A percentile compares a stretch with the other conserved stretches of the same genome.
Conservation (phyloP, 306 rosid genomes). For the Lablab purpureus region DNA sequence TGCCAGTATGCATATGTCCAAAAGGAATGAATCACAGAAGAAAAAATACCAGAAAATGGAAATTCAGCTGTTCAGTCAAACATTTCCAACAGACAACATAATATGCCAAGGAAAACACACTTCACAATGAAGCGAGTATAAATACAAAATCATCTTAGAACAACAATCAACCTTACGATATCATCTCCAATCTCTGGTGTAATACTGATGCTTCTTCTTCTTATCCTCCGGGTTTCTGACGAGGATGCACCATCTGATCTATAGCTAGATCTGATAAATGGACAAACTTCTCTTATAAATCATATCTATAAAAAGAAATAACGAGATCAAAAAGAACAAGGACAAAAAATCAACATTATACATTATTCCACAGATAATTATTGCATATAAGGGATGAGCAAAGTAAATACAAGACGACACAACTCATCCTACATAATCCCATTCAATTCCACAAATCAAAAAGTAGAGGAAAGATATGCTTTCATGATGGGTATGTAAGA, state of each 20-base stretch:
- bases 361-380: constrained; percentile 32
- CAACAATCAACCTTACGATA: constrained; percentile 86
- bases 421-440: constrained; percentile 27
- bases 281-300: constrained; percentile 35
- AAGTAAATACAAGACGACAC: constrained; percentile 27
- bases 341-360: constrained; percentile 3
- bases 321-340: constrained; percentile 24
- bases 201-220: constrained; percentile 99
- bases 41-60: background rate
- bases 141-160: constrained; percentile 41
- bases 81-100: constrained; percentile 29
- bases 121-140: constrained; percentile 33
- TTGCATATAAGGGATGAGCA: background rate
- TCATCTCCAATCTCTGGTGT: constrained; percentile 99
- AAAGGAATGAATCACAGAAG: constrained; percentile 20
- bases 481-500: background rate
- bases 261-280: constrained; percentile 56
- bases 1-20: constrained; percentile 29
- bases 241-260: constrained; percentile 87
- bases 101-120: constrained; percentile 28
- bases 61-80: constrained; percentile 28
- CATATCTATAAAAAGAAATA: constrained; percentile 27
- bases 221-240: constrained; percentile 81
- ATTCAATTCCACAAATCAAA: constrained; percentile 11
- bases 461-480: constrained; percentile 7